Conservation (phyloP, 2,329 filamentous ascomycete genomes). For the Cladosporium phlei region DNA sequence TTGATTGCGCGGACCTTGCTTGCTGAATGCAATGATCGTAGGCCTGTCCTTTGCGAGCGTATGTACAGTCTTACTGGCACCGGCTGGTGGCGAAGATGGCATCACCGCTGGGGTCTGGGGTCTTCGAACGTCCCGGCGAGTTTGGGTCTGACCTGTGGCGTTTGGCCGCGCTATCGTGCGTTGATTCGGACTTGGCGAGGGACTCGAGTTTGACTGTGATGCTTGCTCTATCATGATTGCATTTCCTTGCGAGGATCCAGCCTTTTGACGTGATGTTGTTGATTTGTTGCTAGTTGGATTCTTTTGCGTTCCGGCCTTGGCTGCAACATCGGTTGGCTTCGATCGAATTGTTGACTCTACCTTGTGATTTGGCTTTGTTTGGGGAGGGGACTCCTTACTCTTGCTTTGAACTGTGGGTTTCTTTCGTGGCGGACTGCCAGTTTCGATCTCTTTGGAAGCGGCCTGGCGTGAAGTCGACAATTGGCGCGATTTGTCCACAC, state of each 20-base stretch:
- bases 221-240: slow-evolving; percentile 3
- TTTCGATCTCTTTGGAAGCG: too few relatives aligned
- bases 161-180: background rate
- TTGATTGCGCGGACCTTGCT: slow-evolving; percentile 30
- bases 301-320: too few relatives aligned
- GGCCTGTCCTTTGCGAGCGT: slow-evolving; percentile 16
- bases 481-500: too few relatives aligned
- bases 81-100: slow-evolving; percentile 1
- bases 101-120: background rate
- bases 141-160: background rate
- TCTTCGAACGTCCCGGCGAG: background rate
- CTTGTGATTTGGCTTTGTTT: too few relatives aligned
- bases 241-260: slow-evolving; percentile 2
- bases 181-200: background rate
- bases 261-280: background rate
- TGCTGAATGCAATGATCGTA: slow-evolving; percentile 26
- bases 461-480: too few relatives aligned
- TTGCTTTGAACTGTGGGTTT: too few relatives aligned
- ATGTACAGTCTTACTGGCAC: background rate
- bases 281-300: background rate
- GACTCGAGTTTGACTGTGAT: background rate
- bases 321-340: too few relatives aligned
- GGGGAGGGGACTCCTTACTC: too few relatives aligned
- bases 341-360: too few relatives aligned
- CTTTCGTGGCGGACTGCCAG: too few relatives aligned